Evolutionary conservation across 1,284 basidiomycete genomes (phyloP), one percentile per base, ranked within the genome.

Genomic region (Irpex sp.): DNA sequence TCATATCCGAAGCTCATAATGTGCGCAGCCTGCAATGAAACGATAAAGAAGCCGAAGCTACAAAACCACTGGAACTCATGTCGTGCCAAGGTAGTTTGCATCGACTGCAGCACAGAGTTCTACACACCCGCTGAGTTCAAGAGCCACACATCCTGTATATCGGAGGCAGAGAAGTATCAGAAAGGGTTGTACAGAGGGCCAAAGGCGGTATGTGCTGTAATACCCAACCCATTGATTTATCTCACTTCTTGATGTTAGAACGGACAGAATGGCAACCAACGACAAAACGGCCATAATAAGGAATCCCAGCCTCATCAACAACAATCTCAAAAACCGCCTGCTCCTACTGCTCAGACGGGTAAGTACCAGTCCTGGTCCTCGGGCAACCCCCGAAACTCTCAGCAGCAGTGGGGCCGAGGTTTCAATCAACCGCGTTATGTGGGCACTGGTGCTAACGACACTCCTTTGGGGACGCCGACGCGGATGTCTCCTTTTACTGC

Each of bases 111-210:
- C 21, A 89, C 82, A 59, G 92, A 91, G 0, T 96, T 96, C 77
- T 78, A 84, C 56, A 82, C 82, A 9, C 88, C 88, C 2, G 82
- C 82, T 6, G 86, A 94, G 64, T 96, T 88, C 82, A 94, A 93
- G 75, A 78, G 76, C 1, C 94, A 97, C 73, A 96, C 92, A 11
- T 82, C 85, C 26, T 97, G 94, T 74, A 88, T 97, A 58, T 87
- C 84, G 61, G 94, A 97, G 77, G 94, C 92, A 3, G 92, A 97
- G 74, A 96, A 96, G 75, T 96, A 97, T 72, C 88, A 97, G 78
- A 93, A 93, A 73, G 79, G 82, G 62, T 74, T 96, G 59, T 96
- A 95, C 77, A 92, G 91, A 74, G 92, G 90, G 19, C 84, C 87
- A 5, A 91, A 90, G 76, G 79, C 59, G 38, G 73, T 74, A 34